Percentiles rank a stretch among this genome's conserved stretches.
Evolutionary conservation across 2,329 filamentous ascomycete species (phyloP).

Genomic region (Trichoderma aggressivum): DNA sequence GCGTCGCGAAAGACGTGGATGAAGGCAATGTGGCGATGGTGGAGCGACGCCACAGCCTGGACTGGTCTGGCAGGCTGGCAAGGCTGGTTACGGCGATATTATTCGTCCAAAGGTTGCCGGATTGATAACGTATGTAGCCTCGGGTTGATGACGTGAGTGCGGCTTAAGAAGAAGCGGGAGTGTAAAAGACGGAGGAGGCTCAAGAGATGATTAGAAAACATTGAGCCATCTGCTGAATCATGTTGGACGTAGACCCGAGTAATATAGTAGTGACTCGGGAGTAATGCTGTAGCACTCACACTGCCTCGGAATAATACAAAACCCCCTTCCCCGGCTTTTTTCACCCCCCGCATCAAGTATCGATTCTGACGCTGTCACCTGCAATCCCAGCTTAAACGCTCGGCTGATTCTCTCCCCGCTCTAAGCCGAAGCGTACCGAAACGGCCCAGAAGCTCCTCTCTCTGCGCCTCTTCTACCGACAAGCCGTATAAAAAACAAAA

Average conservation of each 20-base stretch:
- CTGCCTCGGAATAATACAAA: neutral
- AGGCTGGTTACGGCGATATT: neutral
- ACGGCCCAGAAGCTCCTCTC: slow-evolving; percentile 17
- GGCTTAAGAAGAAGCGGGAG: neutral
- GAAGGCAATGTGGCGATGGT: slow-evolving; percentile 1
- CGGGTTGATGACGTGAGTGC: neutral
- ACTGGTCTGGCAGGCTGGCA: neutral
- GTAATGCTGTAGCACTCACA: neutral
- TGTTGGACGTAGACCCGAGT: neutral
- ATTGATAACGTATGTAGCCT: neutral
- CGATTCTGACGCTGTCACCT: neutral
- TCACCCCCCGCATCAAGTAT: neutral
- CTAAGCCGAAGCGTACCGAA: slow-evolving; percentile 41
- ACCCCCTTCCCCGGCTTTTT: neutral
- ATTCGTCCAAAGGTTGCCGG: neutral
- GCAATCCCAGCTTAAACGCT: slow-evolving; percentile 1
- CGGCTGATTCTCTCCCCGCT: slow-evolving; percentile 25
- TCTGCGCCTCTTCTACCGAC: neutral
- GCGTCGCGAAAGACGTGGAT: neutral
- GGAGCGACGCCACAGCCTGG: slow-evolving; percentile 7
- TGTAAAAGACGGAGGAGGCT: neutral
- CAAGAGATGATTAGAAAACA: neutral
- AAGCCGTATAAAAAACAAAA: neutral
- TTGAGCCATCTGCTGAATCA: neutral
- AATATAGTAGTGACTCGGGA: neutral